These are phyloP conservation scores for Ceratocystiopsis minuta DNA, from an alignment of 2,329 filamentous ascomycete genomes.

Conservation along the genomic window DNA sequence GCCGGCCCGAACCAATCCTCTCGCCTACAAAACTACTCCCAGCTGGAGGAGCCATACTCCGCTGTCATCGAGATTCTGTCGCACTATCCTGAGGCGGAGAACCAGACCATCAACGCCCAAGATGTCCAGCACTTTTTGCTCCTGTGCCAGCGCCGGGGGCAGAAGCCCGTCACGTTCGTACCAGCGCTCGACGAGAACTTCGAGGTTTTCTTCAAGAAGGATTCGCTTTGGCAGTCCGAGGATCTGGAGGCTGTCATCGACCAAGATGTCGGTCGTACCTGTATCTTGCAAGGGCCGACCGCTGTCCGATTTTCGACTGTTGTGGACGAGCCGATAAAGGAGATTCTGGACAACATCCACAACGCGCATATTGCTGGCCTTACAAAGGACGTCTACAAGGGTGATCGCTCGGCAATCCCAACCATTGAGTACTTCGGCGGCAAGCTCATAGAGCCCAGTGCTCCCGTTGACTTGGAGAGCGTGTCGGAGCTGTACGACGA, in stretches of 20 bases:
- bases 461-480: slow-evolving; percentile 58
- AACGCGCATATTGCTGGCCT: slow-evolving; percentile 68
- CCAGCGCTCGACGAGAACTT: slow-evolving; percentile 93
- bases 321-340: slow-evolving; percentile 84
- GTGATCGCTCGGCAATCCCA: slow-evolving; percentile 58
- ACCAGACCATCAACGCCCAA: slow-evolving; percentile 91
- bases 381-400: slow-evolving; percentile 61
- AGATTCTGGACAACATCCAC: slow-evolving; percentile 85
- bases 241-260: slow-evolving; percentile 89
- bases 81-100: slow-evolving; percentile 70
- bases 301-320: slow-evolving; percentile 78
- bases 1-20: slow-evolving; percentile 53
- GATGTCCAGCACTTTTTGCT: slow-evolving; percentile 94
- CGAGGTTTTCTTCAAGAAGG: slow-evolving; percentile 99
- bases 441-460: slow-evolving; percentile 54
- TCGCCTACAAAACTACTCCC: slow-evolving; percentile 73
- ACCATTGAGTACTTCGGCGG: slow-evolving; percentile 91
- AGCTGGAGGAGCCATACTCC: slow-evolving; percentile 66
- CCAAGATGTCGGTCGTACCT: slow-evolving; percentile 90
- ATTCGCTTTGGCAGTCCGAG: slow-evolving; percentile 97
- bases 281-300: slow-evolving; percentile 89
- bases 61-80: slow-evolving; percentile 63
- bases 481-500: slow-evolving; percentile 66
- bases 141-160: slow-evolving; percentile 74
- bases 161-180: slow-evolving; percentile 95